Conservation (phyloP, 2,329 filamentous ascomycete species). For the Fragosphaeria purpurea region DNA sequence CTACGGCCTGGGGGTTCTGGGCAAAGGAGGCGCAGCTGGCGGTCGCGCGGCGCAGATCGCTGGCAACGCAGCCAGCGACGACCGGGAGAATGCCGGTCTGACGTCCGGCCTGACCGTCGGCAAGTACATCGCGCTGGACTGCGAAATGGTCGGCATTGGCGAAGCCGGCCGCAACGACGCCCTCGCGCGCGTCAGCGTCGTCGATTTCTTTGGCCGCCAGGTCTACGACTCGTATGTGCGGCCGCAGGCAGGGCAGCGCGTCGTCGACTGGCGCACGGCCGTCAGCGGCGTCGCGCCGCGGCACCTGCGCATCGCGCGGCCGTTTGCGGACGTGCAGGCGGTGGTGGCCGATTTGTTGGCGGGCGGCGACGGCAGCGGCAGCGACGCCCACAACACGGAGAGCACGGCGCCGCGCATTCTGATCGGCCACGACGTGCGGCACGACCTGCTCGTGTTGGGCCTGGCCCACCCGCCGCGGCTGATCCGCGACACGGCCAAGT, state of each 20-base stretch:
- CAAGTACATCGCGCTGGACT: conserved; percentile 89
- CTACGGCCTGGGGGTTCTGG: conserved; percentile 40
- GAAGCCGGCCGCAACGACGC: conserved; percentile 59
- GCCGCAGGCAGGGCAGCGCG: conserved; percentile 61
- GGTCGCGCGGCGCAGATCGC: neutral
- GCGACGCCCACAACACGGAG: neutral
- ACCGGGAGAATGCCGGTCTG: conserved; percentile 53
- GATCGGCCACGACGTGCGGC: conserved; percentile 74
- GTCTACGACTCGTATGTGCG: conserved; percentile 90
- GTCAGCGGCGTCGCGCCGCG: conserved; percentile 73
- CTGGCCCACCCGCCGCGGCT: conserved; percentile 70
- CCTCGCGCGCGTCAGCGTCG: conserved; percentile 77
- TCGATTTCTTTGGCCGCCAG: conserved; percentile 88
- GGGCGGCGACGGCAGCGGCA: conserved; percentile 22
- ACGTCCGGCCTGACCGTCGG: conserved; percentile 58
- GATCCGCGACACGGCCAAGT: conserved; percentile 75
- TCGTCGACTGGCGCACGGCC: conserved; percentile 83
- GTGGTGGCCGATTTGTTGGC: conserved; percentile 60
- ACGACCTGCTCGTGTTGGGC: conserved; percentile 66
- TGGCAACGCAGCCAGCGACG: conserved; percentile 27
- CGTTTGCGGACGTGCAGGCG: conserved; percentile 67
- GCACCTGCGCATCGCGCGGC: conserved; percentile 59
- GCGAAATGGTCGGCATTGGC: conserved; percentile 93
- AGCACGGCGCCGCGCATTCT: conserved; percentile 43
- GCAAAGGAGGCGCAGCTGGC: neutral